Conservation (phyloP, 345 rosid genomes). For the Geranium rotundifolium region DNA sequence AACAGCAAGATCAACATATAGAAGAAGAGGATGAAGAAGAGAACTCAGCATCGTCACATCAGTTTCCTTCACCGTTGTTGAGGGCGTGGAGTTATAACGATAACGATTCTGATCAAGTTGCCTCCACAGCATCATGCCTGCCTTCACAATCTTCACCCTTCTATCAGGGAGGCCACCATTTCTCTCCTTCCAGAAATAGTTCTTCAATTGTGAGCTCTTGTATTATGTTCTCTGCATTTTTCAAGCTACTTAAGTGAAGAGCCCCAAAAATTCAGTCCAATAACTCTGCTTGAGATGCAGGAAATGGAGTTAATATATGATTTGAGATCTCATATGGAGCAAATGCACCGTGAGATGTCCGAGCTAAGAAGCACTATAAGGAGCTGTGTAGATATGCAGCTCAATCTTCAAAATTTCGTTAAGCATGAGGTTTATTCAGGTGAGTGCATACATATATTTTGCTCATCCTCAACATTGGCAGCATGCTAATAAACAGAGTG, state of each 20-base stretch:
- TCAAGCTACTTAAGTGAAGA: not conserved
- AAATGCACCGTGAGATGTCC: slow-evolving; percentile 53
- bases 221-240: not conserved
- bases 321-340: slow-evolving; percentile 58
- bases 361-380: slow-evolving; percentile 47
- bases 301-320: slow-evolving; percentile 59
- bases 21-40: not conserved
- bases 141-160: slow-evolving; percentile 14
- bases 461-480: not conserved
- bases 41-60: slow-evolving; percentile 17
- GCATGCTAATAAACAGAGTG: no score
- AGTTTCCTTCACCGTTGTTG: no score
- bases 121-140: no score
- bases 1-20: no score
- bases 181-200: no score
- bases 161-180: slow-evolving; percentile 12
- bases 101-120: no score
- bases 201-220: slow-evolving; percentile 28
- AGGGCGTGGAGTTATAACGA: no score
- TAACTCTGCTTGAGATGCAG: slow-evolving; percentile 14
- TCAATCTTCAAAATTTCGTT: slow-evolving; percentile 31
- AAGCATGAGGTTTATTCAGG: slow-evolving; percentile 40
- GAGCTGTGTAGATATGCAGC: slow-evolving; percentile 57
- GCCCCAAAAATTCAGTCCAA: not conserved
- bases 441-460: slow-evolving; percentile 15